Conservation (phyloP, 2,329 filamentous ascomycete genomes). For the Pseudogymnoascus sp. region DNA sequence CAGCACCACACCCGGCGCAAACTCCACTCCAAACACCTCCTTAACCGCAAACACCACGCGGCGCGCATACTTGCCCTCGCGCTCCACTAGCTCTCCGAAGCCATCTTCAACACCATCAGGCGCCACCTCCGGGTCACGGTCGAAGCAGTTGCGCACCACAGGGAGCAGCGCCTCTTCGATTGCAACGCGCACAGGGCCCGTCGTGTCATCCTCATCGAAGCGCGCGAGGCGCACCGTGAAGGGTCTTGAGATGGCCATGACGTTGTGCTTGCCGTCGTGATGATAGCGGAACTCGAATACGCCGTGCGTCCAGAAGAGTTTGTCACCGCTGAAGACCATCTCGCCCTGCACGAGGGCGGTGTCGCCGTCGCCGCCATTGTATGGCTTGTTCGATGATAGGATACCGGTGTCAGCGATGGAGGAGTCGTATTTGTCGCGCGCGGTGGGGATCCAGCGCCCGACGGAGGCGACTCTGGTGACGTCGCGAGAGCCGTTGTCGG, state of each 20-base stretch:
- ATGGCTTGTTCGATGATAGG: conserved; percentile 55
- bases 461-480: conserved; percentile 76
- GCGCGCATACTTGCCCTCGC: conserved; percentile 81
- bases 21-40: conserved; percentile 96
- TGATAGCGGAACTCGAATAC: conserved; percentile 97
- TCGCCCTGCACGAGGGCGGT: conserved; percentile 63
- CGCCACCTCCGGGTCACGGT: conserved; percentile 83
- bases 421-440: conserved; percentile 66
- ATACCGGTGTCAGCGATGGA: conserved; percentile 69
- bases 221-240: conserved; percentile 82
- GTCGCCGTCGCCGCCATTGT: conserved; percentile 35
- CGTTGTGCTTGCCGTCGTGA: conserved; percentile 83
- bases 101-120: conserved; percentile 69
- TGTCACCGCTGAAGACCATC: conserved; percentile 82
- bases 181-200: conserved; percentile 54
- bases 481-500: conserved; percentile 82
- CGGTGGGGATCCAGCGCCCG: conserved; percentile 82
- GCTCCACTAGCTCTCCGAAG: conserved; percentile 77
- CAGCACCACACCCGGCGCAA: conserved; percentile 83
- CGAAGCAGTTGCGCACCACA: conserved; percentile 83
- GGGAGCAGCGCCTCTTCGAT: conserved; percentile 74
- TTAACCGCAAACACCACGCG: conserved; percentile 89
- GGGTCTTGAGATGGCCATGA: conserved; percentile 87
- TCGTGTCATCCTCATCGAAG: conserved; percentile 66
- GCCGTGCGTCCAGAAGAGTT: conserved; percentile 94